Evolutionary conservation across 768 basidiomycete species (phyloP).

Genomic region (Galerina marginata): DNA sequence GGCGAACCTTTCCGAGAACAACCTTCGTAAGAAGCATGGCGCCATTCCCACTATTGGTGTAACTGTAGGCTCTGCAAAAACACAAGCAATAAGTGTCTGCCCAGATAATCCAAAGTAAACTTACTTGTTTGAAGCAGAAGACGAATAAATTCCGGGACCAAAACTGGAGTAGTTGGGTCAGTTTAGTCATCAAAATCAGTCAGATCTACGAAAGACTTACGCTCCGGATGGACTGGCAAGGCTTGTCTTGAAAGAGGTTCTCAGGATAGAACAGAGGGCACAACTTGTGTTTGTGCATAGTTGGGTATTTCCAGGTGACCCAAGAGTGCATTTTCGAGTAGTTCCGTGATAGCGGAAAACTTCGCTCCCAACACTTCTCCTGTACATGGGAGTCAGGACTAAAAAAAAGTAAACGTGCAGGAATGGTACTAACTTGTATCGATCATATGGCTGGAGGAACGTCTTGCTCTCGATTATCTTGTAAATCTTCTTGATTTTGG

Average conservation of each 20-base stretch:
- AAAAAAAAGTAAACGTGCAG: neutral
- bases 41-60: slow-evolving; percentile 22
- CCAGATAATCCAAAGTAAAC: neutral
- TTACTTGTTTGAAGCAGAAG: slow-evolving; percentile 37
- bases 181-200: neutral
- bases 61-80: slow-evolving; percentile 29
- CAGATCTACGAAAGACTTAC: slow-evolving; percentile 19
- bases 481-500: slow-evolving; percentile 31
- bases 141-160: slow-evolving; percentile 35
- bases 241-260: slow-evolving; percentile 37
- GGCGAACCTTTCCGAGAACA: slow-evolving; percentile 31
- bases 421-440: slow-evolving; percentile 26
- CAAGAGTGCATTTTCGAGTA: slow-evolving; percentile 29
- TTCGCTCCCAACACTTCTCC: slow-evolving; percentile 32
- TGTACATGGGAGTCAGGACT: slow-evolving; percentile 1
- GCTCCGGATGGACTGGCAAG: slow-evolving; percentile 30
- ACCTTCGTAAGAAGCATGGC: slow-evolving; percentile 36
- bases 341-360: slow-evolving; percentile 39
- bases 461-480: slow-evolving; percentile 34
- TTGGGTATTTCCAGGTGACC: slow-evolving; percentile 23
- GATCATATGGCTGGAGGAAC: slow-evolving; percentile 29
- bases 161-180: slow-evolving; percentile 21
- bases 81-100: neutral
- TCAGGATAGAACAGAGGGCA: slow-evolving; percentile 33
- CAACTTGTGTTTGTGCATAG: slow-evolving; percentile 28